These are phyloP conservation scores for Thalassiosira livingstoniorum DNA, from an alignment of 352 stramenopile genomes.

Conservation along the genomic window DNA sequence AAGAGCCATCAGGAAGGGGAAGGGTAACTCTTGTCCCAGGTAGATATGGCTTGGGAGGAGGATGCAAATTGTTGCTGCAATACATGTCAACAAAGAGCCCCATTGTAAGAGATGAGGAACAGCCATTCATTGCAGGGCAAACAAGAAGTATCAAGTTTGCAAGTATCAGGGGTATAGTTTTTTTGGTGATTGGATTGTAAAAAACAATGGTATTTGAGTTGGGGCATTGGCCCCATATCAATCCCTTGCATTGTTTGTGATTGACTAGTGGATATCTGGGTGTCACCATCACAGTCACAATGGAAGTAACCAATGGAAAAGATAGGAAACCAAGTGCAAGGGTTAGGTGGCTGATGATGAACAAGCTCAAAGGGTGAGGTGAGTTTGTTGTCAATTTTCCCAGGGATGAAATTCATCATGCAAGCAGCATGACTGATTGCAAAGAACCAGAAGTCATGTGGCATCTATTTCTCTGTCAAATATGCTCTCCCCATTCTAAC, in stretches of 20 bases:
- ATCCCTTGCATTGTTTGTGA: not conserved
- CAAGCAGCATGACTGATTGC: not conserved
- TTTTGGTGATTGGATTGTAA: not conserved
- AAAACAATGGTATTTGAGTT: not conserved
- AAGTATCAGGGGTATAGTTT: conserved; percentile 2
- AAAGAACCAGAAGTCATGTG: not conserved
- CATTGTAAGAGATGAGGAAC: not conserved
- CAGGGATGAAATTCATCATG: conserved; percentile 1
- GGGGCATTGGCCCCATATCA: not conserved
- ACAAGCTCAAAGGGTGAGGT: not conserved
- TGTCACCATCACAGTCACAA: not conserved
- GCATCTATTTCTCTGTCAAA: not conserved
- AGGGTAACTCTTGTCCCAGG: not conserved
- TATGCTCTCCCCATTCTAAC: not conserved
- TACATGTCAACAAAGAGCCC: not conserved
- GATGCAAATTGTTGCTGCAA: not conserved
- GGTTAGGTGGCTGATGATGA: not conserved
- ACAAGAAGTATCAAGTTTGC: not conserved
- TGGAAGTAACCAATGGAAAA: not conserved
- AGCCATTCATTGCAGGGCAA: no score
- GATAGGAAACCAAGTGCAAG: not conserved
- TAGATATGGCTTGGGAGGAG: not conserved
- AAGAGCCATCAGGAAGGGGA: not conserved
- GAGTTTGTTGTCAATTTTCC: not conserved
- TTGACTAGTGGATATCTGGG: not conserved